These are phyloP conservation scores for Macrolepiota albuminosa DNA, from an alignment of 768 basidiomycete genomes.

Conservation along the genomic window DNA sequence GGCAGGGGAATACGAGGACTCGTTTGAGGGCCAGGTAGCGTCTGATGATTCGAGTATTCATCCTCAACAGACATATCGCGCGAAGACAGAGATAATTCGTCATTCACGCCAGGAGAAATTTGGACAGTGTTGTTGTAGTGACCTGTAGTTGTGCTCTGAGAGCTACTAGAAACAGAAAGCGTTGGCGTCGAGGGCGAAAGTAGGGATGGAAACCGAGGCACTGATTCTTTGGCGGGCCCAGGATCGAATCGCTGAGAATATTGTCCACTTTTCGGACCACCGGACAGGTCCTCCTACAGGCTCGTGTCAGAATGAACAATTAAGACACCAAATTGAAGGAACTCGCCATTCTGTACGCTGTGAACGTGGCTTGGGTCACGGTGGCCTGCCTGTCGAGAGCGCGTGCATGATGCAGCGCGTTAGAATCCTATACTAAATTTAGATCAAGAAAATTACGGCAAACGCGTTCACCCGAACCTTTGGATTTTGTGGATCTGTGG, in stretches of 20 bases:
- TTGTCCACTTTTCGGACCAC: conserved; percentile 39
- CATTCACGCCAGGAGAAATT: conserved; percentile 38
- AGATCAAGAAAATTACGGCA: conserved; percentile 9
- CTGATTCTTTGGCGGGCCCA: conserved; percentile 35
- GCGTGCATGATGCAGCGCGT: conserved; percentile 40
- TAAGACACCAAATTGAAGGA: conserved; percentile 5
- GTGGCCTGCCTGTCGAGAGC: conserved; percentile 35
- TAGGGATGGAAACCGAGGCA: conserved; percentile 36
- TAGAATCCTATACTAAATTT: conserved; percentile 34
- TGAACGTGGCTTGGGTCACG: conserved; percentile 32
- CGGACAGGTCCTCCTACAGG: conserved; percentile 41
- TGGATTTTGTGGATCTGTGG: conserved; percentile 40
- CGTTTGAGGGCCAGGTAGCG: conserved; percentile 21
- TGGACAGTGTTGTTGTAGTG: conserved; percentile 20
- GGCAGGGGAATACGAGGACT: conserved; percentile 35
- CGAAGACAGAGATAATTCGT: conserved; percentile 51
- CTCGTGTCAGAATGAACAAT: conserved; percentile 15
- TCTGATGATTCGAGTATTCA: conserved; percentile 17
- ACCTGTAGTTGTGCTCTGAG: conserved; percentile 3
- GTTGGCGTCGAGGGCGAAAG: conserved; percentile 40
- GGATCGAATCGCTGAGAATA: conserved; percentile 52
- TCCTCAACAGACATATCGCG: conserved; percentile 40
- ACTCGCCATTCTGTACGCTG: conserved; percentile 37
- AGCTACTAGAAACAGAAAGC: conserved; percentile 20
- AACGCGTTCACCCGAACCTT: conserved; percentile 46